Evolutionary conservation across 768 basidiomycete genomes (phyloP), one percentile per base, ranked within the genome.

Genomic region (Ramaria rubella): DNA sequence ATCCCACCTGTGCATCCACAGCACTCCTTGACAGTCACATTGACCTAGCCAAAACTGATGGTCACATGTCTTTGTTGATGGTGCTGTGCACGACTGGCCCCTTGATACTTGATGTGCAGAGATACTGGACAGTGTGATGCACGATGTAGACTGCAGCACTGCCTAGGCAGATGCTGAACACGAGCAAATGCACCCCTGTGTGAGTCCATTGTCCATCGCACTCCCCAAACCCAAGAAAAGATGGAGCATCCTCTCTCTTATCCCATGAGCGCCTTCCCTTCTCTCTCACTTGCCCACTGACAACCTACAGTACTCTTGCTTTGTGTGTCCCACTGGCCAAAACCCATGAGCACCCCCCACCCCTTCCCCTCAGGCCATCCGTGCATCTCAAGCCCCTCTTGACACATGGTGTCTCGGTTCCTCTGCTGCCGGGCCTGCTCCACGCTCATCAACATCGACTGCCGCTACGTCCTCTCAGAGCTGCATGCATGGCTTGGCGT

Each of bases 201-300:
- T n/a, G 11, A 11, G 9, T 46, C 23, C 23, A 12, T 23, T 23
- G 44, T 9, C 49, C 31, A n/a, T n/a, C n/a, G n/a, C n/a, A n/a
- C 14, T 54, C 58, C 63, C 71, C 40, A 79, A 77, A 60, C 84
- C 87, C 61, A 87, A 84, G 70, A 86, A 81, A 61, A 82, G 85
- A 61, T 76, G 82, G 43, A 89, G 87, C 15, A 65, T 89, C 58
- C 72, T 87, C 48, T 85, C 83, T 78, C n/a, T n/a, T 78, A 83
- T 6, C 71, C 89, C 38, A 80, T 88, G 58, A 77, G 82, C 60
- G 36, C 31, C 29, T 8, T 30, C 23, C 54, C 6, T 30, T 56
- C 55, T 3, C 51, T 42, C 55, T 64, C 19, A 73, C 70, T 40
- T 64, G 69, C 12, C 40, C 71, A 60, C 65, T 68, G 34, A n/a